Evolutionary conservation across 1,284 basidiomycete genomes (phyloP).

Genomic region (Cerrena zonata): DNA sequence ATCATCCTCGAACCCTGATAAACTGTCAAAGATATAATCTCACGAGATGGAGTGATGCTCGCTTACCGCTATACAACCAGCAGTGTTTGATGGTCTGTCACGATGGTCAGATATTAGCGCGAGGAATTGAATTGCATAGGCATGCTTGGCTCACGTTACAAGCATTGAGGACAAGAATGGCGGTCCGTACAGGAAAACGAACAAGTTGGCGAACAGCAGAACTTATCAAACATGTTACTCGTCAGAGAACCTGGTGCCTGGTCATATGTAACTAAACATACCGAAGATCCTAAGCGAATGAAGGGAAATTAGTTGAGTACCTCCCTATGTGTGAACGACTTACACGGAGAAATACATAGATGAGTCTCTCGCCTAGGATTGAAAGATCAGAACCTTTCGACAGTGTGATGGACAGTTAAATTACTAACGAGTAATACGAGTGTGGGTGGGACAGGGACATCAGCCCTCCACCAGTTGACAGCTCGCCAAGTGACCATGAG

Average conservation of each 20-base stretch:
- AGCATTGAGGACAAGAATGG: conserved; percentile 4
- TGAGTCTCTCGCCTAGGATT: conserved; percentile 4
- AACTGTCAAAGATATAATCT: neutral
- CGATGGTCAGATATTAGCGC: neutral
- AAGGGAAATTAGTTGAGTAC: too few relatives aligned
- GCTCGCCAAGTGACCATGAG: neutral
- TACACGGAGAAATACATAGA: conserved; percentile 2
- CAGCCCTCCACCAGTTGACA: neutral
- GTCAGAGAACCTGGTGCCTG: too few relatives aligned
- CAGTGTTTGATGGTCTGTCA: conserved; percentile 4
- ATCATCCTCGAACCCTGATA: conserved; percentile 3
- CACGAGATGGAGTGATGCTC: neutral
- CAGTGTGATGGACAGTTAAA: neutral
- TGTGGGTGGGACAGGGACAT: neutral
- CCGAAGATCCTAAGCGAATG: too few relatives aligned
- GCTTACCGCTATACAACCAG: conserved; percentile 3
- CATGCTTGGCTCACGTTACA: conserved; percentile 1
- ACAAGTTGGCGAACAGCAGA: conserved; percentile 3
- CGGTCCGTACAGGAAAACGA: conserved; percentile 3
- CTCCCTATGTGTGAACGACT: neutral
- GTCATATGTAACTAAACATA: too few relatives aligned
- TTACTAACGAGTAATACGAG: neutral
- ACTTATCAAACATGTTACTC: neutral
- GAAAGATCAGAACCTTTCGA: neutral
- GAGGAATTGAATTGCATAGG: neutral